Evolutionary conservation across 208 protist species (phyloP).

Genomic region (Naegleria gruberi): DNA sequence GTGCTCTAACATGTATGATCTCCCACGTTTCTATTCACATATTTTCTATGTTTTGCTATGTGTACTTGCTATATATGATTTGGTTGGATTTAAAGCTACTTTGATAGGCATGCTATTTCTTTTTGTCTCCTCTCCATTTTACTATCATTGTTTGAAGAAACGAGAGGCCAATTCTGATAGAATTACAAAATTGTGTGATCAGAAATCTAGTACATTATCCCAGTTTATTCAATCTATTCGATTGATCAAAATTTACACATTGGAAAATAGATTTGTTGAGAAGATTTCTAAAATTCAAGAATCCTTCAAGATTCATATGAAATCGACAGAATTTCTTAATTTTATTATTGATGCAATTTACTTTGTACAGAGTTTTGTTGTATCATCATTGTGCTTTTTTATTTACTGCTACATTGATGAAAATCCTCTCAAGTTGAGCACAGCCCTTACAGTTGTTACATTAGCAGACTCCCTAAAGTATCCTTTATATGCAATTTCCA

Average conservation of each 20-base stretch:
- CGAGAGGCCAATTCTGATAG: constrained; percentile 14
- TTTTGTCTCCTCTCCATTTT: too few species aligned
- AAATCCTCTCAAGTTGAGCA: background rate
- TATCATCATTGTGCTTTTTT: background rate
- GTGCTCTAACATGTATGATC: too few species aligned
- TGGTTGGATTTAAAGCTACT: too few species aligned
- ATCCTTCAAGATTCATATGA: background rate
- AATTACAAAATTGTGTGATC: constrained; percentile 26
- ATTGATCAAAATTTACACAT: background rate
- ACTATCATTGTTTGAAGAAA: constrained; percentile 43
- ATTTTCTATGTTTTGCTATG: too few species aligned
- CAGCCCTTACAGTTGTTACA: background rate
- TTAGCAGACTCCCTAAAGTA: background rate
- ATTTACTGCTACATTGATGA: background rate
- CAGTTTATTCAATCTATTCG: background rate
- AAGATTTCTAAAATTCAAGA: background rate
- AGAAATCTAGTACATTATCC: background rate
- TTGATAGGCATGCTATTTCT: too few species aligned
- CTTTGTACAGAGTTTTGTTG: background rate
- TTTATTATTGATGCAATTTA: background rate
- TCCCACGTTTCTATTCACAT: too few species aligned
- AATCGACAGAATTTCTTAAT: background rate
- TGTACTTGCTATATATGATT: too few species aligned
- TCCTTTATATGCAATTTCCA: background rate
- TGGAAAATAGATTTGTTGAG: background rate